Evolutionary conservation across 1,139 yeast species (phyloP), one percentile per base, ranked within the genome.

Genomic region (Blastobotrys malaysiensis): DNA sequence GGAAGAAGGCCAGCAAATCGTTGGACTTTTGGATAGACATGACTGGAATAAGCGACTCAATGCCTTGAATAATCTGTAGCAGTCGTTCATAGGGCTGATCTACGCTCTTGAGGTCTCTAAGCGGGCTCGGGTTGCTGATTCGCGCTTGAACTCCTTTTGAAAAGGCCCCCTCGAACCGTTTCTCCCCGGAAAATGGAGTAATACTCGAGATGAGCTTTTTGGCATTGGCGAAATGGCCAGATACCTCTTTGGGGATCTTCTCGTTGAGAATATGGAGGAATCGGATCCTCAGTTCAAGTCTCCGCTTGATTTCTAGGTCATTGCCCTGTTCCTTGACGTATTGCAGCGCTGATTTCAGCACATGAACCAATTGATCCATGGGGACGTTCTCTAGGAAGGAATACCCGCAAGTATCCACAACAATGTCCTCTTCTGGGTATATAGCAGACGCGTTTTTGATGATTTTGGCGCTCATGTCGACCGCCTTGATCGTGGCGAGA

Each of bases 371-470:
- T 14, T 57, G 57, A 13, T 61, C 58, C 4, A 60, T 56, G 0
- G 60, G 57, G 6, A 59, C 45, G 4, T 51, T 55, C 19, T 62
- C 64, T 19, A 70, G 56, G 22, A 67, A 59, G 46, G 62, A 55
- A 48, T 57, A 55, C 9, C 60, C 65, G 26, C 57, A 57, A 21
- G 52, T 59, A 48, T 58, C 58, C 18, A 56, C 22, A 20, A 63
- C 63, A 31, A 69, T 61, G 49, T 69, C 73, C 53, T 69, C 73
- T 52, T 69, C 73, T 5, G 64, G 63, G 52, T 61, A 63, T 14
- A 64, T 57, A 1, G 64, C 62, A 4, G 56, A 56, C 16, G 57
- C 59, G 19, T 50, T 51, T 45, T 50, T 54, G 57, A 62, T 58
- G 46, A 56, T 44, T 3, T 56, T 59, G 18, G 59, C 57, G 24